Base-by-base conservation (phyloP, 73 alveolate genomes). In the Paramecium bursaria region DNA sequence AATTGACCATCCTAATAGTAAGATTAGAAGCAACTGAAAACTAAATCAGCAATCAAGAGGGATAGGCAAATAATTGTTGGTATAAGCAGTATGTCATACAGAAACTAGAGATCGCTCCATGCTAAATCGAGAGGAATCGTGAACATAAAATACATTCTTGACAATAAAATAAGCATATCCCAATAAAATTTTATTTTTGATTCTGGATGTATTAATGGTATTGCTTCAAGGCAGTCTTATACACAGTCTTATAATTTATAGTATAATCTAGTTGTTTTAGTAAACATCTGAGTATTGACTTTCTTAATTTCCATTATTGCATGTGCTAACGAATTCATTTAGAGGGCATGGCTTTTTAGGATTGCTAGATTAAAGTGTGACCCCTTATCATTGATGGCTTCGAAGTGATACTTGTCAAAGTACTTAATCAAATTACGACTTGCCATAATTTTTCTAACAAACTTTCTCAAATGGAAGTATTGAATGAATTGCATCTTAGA, bases 121-220 rank as follows among this genome's bases (percentile, higher is more conserved):
- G 82, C 82, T 42, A 67, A 39, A 67, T 67, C 82, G 17, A 67
- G 33, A 9, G 82, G 82, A 15, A 67, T 67, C 2, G 55, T 67
- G 44, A 33, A 67, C 6, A 67, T 44, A 7, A 67, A 42, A 67
- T 67, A 67, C 19, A 67, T 39, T 67, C 82, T 5, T 5, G 42
- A 31, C 7, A 67, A 2, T 17, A 42, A 14, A 21, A 67, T 25
- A 33, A 31, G 7, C 13, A 35, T 10, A n/a, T 67, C 82, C 82
- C 82, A 67, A 39, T 39, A 22, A 11, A 67, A 35, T 21, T 67
- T 67, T 1, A 67, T 0, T 14, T 67, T 67, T 2, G 82, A 67
- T 25, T 67, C 82, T 9, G 82, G 82, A 13, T 42, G 26, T 15
- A 67, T 42, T 35, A 67, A 11, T 35, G 82, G 82, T 21, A 67